phyloP scores from a whole-genome alignment of 2,329 filamentous ascomycete genomes.

The Scopulariopsis brevicaulis region DNA sequence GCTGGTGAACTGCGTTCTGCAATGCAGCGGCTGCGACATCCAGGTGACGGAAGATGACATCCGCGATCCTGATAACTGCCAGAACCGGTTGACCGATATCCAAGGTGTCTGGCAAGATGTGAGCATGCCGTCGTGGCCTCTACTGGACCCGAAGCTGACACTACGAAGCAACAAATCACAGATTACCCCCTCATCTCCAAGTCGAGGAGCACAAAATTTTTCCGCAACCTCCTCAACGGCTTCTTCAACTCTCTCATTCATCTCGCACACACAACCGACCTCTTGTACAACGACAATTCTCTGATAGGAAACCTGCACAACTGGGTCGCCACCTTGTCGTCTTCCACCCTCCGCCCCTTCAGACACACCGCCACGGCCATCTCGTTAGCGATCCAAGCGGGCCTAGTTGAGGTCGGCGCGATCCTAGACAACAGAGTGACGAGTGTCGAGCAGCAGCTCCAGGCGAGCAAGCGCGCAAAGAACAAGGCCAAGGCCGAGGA shows the following conservation, averaged over 20 bases:
- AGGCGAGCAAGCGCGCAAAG: slow-evolving; percentile 59
- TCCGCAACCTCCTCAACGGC: slow-evolving; percentile 63
- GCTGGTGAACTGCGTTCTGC: slow-evolving; percentile 55
- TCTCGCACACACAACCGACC: slow-evolving; percentile 69
- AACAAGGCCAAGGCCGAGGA: slow-evolving; percentile 71
- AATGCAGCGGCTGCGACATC: slow-evolving; percentile 69
- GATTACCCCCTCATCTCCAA: slow-evolving; percentile 89
- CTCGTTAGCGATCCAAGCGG: slow-evolving; percentile 66
- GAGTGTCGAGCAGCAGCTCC: slow-evolving; percentile 66
- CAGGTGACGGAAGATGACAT: slow-evolving; percentile 75
- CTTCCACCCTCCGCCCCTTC: slow-evolving; percentile 77
- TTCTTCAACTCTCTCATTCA: slow-evolving; percentile 72
- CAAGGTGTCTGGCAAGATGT: slow-evolving; percentile 79
- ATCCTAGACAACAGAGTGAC: slow-evolving; percentile 62
- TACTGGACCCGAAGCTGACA: background rate
- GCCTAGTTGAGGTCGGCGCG: slow-evolving; percentile 62
- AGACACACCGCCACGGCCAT: slow-evolving; percentile 87
- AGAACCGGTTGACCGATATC: slow-evolving; percentile 69
- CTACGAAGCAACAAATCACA: slow-evolving; percentile 54
- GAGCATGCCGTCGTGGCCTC: slow-evolving; percentile 14
- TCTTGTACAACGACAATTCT: slow-evolving; percentile 65
- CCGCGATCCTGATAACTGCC: slow-evolving; percentile 77
- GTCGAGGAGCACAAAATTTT: slow-evolving; percentile 62
- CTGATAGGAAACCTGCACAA: slow-evolving; percentile 81
- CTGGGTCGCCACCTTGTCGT: slow-evolving; percentile 88